phyloP scores from a whole-genome alignment of 78 protist genomes.

The Dictyostelium citrinum region DNA sequence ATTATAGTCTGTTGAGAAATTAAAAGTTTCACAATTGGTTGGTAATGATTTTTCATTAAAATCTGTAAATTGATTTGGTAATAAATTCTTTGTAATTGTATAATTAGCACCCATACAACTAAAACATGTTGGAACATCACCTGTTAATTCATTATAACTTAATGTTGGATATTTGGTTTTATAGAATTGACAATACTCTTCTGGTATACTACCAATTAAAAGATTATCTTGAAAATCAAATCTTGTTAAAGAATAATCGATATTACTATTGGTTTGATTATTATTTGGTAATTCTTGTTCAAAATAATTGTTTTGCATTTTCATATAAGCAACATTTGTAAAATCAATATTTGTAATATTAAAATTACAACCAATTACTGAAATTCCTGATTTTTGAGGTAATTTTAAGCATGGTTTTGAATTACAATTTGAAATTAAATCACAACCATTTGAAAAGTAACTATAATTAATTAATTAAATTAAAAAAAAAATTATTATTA shows the following conservation, averaged over 20 bases:
- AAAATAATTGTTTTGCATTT: neutral
- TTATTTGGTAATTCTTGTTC: neutral
- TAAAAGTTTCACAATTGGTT: neutral
- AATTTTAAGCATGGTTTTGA: neutral
- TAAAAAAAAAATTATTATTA: too few relatives aligned
- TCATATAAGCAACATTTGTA: neutral
- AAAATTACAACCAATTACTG: neutral
- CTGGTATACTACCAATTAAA: neutral
- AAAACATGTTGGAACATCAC: neutral
- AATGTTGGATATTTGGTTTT: neutral
- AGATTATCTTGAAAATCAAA: neutral
- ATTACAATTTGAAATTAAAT: neutral
- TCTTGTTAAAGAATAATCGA: neutral
- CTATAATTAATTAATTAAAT: too few relatives aligned
- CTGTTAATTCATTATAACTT: neutral
- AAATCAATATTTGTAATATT: neutral
- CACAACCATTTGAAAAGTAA: neutral
- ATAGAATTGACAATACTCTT: neutral
- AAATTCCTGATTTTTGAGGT: neutral
- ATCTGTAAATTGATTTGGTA: neutral
- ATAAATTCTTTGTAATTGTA: neutral
- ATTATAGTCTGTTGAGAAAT: neutral
- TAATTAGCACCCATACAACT: neutral
- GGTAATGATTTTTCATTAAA: neutral
- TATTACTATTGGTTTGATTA: neutral